These are phyloP conservation scores for Talaromyces liani DNA, from an alignment of 495 filamentous ascomycete species.

Conservation along the genomic window DNA sequence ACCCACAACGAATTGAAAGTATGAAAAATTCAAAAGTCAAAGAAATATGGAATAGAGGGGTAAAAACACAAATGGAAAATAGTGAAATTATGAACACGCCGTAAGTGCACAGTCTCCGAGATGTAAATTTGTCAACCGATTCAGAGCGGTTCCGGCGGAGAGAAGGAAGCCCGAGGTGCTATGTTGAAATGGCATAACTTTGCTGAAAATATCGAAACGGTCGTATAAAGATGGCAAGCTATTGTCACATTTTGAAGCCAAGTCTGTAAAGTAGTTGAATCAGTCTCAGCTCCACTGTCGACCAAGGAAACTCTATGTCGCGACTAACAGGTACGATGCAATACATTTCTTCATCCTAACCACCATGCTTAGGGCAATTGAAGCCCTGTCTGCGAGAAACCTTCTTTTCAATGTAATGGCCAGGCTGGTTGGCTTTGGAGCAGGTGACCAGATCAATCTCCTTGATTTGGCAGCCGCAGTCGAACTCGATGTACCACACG, in stretches of 20 bases:
- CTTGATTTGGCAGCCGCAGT: conserved; percentile 32
- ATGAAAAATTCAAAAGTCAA: background rate
- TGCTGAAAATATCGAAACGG: conserved; percentile 1
- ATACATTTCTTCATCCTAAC: conserved; percentile 15
- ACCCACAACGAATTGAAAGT: conserved; percentile 2
- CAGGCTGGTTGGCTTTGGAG: conserved; percentile 28
- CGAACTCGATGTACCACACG: conserved; percentile 34
- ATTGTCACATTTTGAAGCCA: conserved; percentile 1
- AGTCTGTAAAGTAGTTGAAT: background rate
- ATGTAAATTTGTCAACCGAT: background rate
- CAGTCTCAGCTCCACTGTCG: background rate
- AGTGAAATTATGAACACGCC: background rate
- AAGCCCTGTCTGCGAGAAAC: conserved; percentile 27
- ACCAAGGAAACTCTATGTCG: background rate
- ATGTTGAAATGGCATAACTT: background rate
- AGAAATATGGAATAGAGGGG: background rate
- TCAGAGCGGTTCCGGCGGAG: background rate
- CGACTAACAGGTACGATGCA: conserved; percentile 1
- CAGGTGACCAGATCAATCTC: conserved; percentile 32
- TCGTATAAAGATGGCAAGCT: background rate
- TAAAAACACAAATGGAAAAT: background rate
- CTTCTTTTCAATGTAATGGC: conserved; percentile 30
- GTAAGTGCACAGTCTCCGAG: background rate
- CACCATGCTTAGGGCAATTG: conserved; percentile 32
- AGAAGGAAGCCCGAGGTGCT: background rate